These are phyloP conservation scores for Trypanosoma cruzi DNA, from an alignment of 208 protist genomes.

Conservation along the genomic window DNA sequence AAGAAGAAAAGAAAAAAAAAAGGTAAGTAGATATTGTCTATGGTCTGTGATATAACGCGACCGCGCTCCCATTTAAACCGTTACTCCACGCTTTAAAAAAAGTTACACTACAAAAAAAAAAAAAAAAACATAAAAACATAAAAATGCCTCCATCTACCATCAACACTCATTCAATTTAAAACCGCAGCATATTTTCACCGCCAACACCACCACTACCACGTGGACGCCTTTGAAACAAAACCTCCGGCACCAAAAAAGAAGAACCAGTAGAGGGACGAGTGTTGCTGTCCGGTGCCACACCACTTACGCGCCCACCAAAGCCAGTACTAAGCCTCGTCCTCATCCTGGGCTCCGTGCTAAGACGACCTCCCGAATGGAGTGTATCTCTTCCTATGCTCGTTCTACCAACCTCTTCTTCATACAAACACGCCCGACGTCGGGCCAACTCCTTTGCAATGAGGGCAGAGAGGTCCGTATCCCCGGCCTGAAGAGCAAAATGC, in stretches of 20 bases:
- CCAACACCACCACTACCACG: not conserved
- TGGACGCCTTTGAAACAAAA: slow-evolving; percentile 17
- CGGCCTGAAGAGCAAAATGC: slow-evolving; percentile 69
- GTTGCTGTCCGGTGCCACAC: not conserved
- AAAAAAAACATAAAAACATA: not conserved
- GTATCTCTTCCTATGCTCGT: slow-evolving; percentile 5
- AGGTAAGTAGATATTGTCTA: not conserved
- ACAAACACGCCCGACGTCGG: slow-evolving; percentile 36
- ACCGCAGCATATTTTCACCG: not conserved
- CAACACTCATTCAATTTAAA: not conserved
- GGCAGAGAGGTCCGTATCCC: slow-evolving; percentile 55
- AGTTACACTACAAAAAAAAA: too few relatives aligned
- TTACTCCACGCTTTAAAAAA: not conserved
- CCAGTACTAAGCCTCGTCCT: not conserved
- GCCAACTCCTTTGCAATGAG: slow-evolving; percentile 74
- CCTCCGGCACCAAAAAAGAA: slow-evolving; percentile 26
- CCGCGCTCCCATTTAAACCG: not conserved
- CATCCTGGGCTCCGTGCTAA: not conserved
- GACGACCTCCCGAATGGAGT: not conserved
- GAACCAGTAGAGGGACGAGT: slow-evolving; percentile 1
- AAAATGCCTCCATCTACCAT: not conserved
- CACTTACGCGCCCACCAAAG: slow-evolving; percentile 1
- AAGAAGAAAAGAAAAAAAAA: not conserved
- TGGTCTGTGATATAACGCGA: not conserved
- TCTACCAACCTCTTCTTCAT: not conserved